Conservation (phyloP, 805 yeast genomes). For the Wickerhamomyces silvicola region DNA sequence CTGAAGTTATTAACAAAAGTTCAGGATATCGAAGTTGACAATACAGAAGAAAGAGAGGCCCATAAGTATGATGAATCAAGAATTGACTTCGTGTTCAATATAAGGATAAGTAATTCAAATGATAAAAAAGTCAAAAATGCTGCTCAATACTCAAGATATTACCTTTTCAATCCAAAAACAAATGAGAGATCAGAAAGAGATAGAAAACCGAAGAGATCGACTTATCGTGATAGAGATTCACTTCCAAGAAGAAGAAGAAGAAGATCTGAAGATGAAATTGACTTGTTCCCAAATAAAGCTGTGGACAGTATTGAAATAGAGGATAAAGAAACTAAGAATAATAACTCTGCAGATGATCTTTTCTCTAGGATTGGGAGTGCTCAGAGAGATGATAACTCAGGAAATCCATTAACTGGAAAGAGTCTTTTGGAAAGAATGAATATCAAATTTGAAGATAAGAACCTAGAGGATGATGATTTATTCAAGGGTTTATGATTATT, state of each 20-base stretch:
- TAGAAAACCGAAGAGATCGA: background rate
- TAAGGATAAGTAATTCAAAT: conserved; percentile 14
- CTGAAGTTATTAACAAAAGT: conserved; percentile 9
- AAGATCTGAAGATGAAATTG: conserved; percentile 7
- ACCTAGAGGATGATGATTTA: conserved; percentile 10
- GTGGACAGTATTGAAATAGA: background rate
- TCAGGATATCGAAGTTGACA: conserved; percentile 2
- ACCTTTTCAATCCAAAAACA: conserved; percentile 19
- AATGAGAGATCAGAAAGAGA: conserved; percentile 6
- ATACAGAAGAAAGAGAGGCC: conserved; percentile 6
- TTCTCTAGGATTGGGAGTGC: conserved; percentile 2
- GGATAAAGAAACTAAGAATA: background rate
- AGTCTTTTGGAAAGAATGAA: conserved; percentile 1
- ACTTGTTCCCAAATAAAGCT: conserved; percentile 17
- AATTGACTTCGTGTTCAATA: conserved; percentile 11
- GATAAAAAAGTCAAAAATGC: conserved; percentile 24
- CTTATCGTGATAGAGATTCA: conserved; percentile 19
- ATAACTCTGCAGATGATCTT: conserved; percentile 1
- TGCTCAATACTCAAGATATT: conserved; percentile 20
- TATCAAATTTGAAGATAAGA: background rate
- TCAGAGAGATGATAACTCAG: background rate
- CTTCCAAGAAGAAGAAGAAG: conserved; percentile 11
- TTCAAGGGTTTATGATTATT: conserved; percentile 1
- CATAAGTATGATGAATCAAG: conserved; percentile 5
- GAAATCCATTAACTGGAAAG: background rate